These are phyloP conservation scores for Chaetomiaceae sp. DNA, from an alignment of 2,329 filamentous ascomycete species.

Conservation along the genomic window DNA sequence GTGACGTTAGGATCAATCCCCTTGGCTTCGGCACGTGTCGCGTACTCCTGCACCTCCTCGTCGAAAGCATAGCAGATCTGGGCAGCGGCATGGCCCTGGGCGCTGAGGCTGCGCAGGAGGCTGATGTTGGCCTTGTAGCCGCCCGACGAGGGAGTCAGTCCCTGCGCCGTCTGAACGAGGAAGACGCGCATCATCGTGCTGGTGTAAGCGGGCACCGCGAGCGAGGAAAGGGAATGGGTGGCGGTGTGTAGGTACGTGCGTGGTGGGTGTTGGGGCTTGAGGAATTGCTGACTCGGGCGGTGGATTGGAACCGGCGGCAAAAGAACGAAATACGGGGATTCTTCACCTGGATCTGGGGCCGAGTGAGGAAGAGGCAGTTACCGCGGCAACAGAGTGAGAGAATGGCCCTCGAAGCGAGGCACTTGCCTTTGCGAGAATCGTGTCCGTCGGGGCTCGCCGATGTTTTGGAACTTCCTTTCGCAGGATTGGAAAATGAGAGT, in stretches of 20 bases:
- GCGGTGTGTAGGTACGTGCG: background rate
- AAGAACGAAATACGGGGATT: slow-evolving; percentile 12
- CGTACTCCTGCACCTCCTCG: slow-evolving; percentile 16
- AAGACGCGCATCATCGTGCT: slow-evolving; percentile 21
- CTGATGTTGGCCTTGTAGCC: slow-evolving; percentile 26
- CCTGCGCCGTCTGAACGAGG: slow-evolving; percentile 26
- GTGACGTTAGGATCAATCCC: slow-evolving; percentile 18
- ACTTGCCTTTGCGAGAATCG: slow-evolving; percentile 7
- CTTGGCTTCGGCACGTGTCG: slow-evolving; percentile 12
- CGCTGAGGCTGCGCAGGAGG: slow-evolving; percentile 20
- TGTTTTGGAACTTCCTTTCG: no score
- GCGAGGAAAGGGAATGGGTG: background rate
- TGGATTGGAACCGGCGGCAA: slow-evolving; percentile 3
- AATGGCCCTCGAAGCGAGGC: background rate
- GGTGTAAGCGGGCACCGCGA: slow-evolving; percentile 1
- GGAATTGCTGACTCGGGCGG: background rate
- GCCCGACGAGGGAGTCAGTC: slow-evolving; percentile 25
- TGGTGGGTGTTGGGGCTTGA: background rate
- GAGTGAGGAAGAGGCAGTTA: background rate
- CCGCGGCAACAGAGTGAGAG: no score
- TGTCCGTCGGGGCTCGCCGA: background rate
- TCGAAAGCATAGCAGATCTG: slow-evolving; percentile 24
- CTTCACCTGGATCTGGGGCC: slow-evolving; percentile 10
- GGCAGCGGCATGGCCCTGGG: slow-evolving; percentile 14
- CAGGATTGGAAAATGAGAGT: no score